Conservation (phyloP, 2,329 filamentous ascomycete genomes). For the Aureobasidium musti region DNA sequence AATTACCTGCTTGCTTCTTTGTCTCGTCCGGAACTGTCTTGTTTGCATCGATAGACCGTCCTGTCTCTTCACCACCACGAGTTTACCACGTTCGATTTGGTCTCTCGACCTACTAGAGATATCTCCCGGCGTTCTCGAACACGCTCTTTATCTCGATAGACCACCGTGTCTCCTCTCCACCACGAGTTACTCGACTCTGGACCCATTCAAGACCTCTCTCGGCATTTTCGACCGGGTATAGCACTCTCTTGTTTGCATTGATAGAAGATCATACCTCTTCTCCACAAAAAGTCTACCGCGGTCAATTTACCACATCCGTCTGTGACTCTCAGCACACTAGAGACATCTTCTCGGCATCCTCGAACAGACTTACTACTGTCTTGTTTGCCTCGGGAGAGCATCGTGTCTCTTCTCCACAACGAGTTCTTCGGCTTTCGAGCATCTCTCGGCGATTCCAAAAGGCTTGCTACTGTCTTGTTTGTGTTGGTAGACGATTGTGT, state of each 20-base stretch:
- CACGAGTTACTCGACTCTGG: not conserved
- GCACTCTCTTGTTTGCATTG: no score
- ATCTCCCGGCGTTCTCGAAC: no score
- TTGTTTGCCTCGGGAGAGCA: not conserved
- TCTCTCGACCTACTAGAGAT: no score
- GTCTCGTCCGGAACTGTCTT: slow-evolving; percentile 11
- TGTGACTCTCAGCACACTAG: not conserved
- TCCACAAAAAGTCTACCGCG: no score
- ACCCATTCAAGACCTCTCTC: not conserved
- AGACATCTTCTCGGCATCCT: not conserved
- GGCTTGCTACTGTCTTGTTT: not conserved
- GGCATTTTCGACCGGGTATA: no score
- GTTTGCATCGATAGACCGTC: not conserved
- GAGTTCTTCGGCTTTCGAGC: not conserved
- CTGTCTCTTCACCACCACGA: no score
- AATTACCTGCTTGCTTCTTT: slow-evolving; percentile 24
- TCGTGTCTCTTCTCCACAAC: not conserved
- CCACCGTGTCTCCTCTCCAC: not conserved
- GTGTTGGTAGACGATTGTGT: no score
- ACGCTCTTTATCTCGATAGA: not conserved
- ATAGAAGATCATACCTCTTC: no score
- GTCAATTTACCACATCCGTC: no score
- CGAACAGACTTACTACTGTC: no score
- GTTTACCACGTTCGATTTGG: no score
- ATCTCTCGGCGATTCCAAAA: not conserved